These are phyloP conservation scores for Xenoacremonium recifei DNA, from an alignment of 2,329 filamentous ascomycete species.

Conservation along the genomic window DNA sequence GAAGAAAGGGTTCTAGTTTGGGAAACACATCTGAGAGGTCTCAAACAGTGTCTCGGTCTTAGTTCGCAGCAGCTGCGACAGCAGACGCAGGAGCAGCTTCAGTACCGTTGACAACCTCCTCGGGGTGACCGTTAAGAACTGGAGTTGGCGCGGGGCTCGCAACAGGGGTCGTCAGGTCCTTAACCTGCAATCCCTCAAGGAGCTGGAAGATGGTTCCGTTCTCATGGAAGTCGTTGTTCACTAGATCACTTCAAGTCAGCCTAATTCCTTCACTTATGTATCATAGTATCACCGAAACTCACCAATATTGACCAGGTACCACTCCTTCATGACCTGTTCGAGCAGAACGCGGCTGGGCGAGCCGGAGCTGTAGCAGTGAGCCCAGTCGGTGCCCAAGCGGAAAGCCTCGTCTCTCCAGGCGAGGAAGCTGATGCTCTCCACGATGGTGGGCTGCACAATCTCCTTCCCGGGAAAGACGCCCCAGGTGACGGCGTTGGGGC, in stretches of 20 bases:
- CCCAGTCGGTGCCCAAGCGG: conserved; percentile 89
- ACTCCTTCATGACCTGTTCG: conserved; percentile 79
- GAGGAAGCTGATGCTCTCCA: conserved; percentile 95
- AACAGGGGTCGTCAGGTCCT: conserved; percentile 53
- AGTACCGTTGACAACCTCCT: not conserved
- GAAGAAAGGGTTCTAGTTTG: too few species aligned
- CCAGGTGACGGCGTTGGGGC: conserved; percentile 98
- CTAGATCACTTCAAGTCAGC: too few species aligned
- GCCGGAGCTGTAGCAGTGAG: conserved; percentile 77
- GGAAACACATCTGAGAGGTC: too few species aligned
- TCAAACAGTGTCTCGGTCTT: not conserved
- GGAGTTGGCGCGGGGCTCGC: conserved; percentile 15
- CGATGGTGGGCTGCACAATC: conserved; percentile 99
- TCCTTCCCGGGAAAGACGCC: conserved; percentile 98
- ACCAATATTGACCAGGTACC: conserved; percentile 96
- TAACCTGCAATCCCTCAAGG: conserved; percentile 74
- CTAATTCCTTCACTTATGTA: too few species aligned
- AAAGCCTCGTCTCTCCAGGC: conserved; percentile 99
- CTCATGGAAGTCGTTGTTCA: conserved; percentile 97
- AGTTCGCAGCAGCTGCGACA: not conserved
- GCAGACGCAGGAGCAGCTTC: not conserved
- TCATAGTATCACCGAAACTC: too few species aligned
- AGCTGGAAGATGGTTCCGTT: conserved; percentile 78
- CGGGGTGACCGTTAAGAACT: conserved; percentile 8
- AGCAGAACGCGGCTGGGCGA: conserved; percentile 79